A percentile compares a stretch with the other conserved stretches of the same genome.
phyloP scores from a whole-genome alignment of 768 basidiomycete genomes.

The Lyophyllum decastes region DNA sequence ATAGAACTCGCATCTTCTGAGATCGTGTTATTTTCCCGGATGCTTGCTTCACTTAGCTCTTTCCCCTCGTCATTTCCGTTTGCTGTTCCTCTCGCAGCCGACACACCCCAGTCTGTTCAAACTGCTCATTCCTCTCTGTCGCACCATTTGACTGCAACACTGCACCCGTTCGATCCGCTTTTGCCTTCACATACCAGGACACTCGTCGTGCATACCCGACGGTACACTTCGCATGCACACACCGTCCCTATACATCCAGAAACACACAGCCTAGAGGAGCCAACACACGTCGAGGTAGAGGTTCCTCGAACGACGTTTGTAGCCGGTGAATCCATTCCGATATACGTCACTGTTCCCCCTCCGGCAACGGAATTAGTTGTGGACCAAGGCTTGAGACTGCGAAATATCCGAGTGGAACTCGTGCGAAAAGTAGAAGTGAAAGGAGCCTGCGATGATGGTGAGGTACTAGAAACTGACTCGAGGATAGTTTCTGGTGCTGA shows the following conservation, averaged over 20 bases:
- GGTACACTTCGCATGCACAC: constrained; percentile 69
- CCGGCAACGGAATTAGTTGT: constrained; percentile 69
- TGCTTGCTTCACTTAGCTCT: constrained; percentile 31
- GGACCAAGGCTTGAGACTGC: constrained; percentile 69
- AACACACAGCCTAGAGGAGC: constrained; percentile 56
- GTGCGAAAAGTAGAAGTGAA: constrained; percentile 64
- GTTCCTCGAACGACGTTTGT: constrained; percentile 72
- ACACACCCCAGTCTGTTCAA: constrained; percentile 82
- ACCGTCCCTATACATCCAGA: constrained; percentile 61
- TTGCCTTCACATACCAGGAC: constrained; percentile 49
- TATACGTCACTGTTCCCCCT: constrained; percentile 81
- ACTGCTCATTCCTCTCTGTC: constrained; percentile 73
- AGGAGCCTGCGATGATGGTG: constrained; percentile 41
- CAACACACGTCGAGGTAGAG: constrained; percentile 69
- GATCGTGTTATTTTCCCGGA: constrained; percentile 53
- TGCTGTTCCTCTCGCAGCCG: constrained; percentile 74
- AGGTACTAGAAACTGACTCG: constrained; percentile 31
- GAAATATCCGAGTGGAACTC: constrained; percentile 82
- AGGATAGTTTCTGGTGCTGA: constrained; percentile 23
- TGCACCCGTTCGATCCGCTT: constrained; percentile 51
- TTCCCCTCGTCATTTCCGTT: constrained; percentile 75
- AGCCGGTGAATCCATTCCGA: constrained; percentile 72
- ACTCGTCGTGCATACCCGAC: constrained; percentile 68
- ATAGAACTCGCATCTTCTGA: constrained; percentile 68
- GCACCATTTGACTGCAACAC: constrained; percentile 68